These are phyloP conservation scores for Escallonia herrerae DNA, from an alignment of 129 eudicot genomes.

Conservation along the genomic window DNA sequence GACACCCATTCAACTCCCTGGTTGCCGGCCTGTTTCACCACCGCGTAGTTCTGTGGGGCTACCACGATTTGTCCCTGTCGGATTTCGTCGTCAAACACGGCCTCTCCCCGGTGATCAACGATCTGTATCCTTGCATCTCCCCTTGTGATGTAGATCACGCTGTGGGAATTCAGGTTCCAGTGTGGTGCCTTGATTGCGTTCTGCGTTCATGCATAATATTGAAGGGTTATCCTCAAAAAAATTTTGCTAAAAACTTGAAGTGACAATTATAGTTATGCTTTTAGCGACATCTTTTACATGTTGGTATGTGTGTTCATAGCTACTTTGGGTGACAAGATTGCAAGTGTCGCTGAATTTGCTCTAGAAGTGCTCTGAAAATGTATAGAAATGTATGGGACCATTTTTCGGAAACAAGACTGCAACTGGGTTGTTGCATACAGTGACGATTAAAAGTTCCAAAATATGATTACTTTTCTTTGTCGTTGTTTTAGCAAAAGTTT, in stretches of 20 bases:
- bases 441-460: background rate
- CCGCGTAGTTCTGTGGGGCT: slow-evolving; percentile 59
- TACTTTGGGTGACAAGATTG: no score
- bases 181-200: slow-evolving; percentile 58
- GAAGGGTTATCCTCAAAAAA: no score
- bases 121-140: slow-evolving; percentile 53
- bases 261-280: no score
- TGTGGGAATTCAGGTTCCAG: slow-evolving; percentile 61
- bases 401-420: no score
- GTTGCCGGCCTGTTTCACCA: slow-evolving; percentile 46
- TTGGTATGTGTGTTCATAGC: no score
- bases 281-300: no score
- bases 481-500: background rate
- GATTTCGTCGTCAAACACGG: slow-evolving; percentile 49
- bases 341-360: background rate
- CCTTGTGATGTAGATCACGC: slow-evolving; percentile 34
- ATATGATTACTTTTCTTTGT: no score
- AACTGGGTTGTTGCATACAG: no score
- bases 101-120: slow-evolving; percentile 49
- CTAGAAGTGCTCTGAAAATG: background rate
- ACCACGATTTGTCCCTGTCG: slow-evolving; percentile 50
- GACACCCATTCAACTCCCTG: slow-evolving; percentile 56
- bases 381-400: background rate
- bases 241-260: no score
- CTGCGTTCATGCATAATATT: slow-evolving; percentile 5